These are phyloP conservation scores for Pulveroboletus ravenelii DNA, from an alignment of 768 basidiomycete species.

Conservation along the genomic window DNA sequence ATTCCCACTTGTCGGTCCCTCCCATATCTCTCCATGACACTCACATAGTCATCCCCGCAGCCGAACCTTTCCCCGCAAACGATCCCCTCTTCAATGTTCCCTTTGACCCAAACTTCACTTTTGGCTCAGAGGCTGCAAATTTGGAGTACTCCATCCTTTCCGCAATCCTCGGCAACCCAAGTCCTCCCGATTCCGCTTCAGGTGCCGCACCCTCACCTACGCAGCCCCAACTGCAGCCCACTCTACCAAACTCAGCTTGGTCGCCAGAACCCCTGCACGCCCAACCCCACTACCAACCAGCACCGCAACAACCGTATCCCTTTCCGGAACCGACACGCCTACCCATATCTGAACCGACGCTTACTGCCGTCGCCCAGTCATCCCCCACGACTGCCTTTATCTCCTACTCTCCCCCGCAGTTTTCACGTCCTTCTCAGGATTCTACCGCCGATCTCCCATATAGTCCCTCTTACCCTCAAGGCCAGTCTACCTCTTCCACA, in stretches of 20 bases:
- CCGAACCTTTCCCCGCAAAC: constrained; percentile 46
- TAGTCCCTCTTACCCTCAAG: constrained; percentile 23
- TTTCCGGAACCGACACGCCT: constrained; percentile 30
- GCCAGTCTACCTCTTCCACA: constrained; percentile 23
- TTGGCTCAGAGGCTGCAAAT: constrained; percentile 88
- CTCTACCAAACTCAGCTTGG: constrained; percentile 34
- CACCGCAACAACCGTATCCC: constrained; percentile 14
- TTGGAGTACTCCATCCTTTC: constrained; percentile 94
- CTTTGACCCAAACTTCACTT: constrained; percentile 59
- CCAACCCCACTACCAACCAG: constrained; percentile 28
- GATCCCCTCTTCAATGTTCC: constrained; percentile 59
- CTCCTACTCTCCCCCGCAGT: constrained; percentile 28
- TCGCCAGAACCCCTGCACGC: constrained; percentile 33
- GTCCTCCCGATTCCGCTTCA: constrained; percentile 37
- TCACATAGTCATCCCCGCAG: constrained; percentile 24
- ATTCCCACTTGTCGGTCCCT: constrained; percentile 30
- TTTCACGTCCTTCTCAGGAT: constrained; percentile 30
- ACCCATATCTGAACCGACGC: constrained; percentile 30
- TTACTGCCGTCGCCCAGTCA: constrained; percentile 23
- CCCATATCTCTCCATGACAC: neutral
- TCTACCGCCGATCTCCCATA: constrained; percentile 39
- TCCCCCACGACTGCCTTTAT: constrained; percentile 30
- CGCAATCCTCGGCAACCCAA: constrained; percentile 80
- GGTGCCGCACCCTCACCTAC: constrained; percentile 25
- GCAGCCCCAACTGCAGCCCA: constrained; percentile 21